Evolutionary conservation across 352 stramenopile species (phyloP), one percentile per base, ranked within the genome.

Genomic region (Globisporangium orthogonon): DNA sequence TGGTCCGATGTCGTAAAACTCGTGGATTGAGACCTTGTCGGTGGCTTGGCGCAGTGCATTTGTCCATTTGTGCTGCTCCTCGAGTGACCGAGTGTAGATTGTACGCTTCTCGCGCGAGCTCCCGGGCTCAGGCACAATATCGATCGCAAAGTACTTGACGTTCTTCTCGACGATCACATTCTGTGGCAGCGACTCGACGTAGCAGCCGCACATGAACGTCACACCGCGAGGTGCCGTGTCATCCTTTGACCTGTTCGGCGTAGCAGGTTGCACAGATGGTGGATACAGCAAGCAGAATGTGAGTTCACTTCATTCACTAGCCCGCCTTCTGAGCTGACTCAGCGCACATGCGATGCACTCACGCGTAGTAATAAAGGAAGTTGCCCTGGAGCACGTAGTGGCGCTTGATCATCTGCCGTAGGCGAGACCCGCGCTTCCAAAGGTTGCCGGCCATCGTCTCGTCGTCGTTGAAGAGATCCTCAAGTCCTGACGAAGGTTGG

Each of bases 301-400:
- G 9, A 30, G 55, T n/a, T 23, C 23, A 23, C 23, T 23, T 23
- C 23, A 23, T 23, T 23, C 23, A 23, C 23, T 23, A 23, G 23
- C 23, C 23, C 23, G 23, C 23, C 23, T 23, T 23, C 23, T 23
- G 23, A 23, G 23, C 23, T 23, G 23, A 23, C 23, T 23, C 23
- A 23, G 23, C 23, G 23, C 23, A 23, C 23, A 23, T 23, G 23
- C 23, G 23, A 23, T 23, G 23, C 56, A 44, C 44, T 51, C 73
- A 90, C 75, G 79, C 69, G 58, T 93, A 94, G 58, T 91, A 94
- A 67, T 95, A 95, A 23, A 95, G 76, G 53, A 96, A 96, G 46
- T 90, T 93, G 61, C 85, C 86, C 58, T 94, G 83, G 15, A 96
- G 63, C 23, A 87, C 78, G 67, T 93, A 94, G 62, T 92, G 75